Percentiles rank a stretch among this genome's conserved stretches.
Evolutionary conservation across 768 basidiomycete species (phyloP).

Genomic region (Dendrothele bispora): DNA sequence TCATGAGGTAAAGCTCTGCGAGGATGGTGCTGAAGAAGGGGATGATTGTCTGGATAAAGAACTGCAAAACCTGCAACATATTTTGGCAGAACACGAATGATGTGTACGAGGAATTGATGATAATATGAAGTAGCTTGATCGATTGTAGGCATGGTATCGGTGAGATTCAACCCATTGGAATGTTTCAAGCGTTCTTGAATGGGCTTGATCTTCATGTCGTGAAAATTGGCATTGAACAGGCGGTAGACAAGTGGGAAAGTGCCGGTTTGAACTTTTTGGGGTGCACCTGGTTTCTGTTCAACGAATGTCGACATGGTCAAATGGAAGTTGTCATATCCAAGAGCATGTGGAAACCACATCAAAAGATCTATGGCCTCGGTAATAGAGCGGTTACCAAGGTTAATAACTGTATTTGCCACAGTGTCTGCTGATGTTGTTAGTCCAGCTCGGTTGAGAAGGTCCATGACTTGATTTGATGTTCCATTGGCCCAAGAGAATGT

Average conservation of each 20-base stretch:
- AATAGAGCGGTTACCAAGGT: no score
- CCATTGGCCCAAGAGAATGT: no score
- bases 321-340: conserved; percentile 27
- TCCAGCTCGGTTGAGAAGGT: no score
- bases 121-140: neutral
- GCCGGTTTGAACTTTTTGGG: conserved; percentile 34
- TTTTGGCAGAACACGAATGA: neutral
- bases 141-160: conserved; percentile 14
- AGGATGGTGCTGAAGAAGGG: neutral
- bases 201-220: conserved; percentile 21
- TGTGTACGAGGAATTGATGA: conserved; percentile 7
- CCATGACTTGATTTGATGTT: no score
- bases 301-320: conserved; percentile 28
- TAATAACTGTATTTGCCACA: no score
- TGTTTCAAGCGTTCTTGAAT: conserved; percentile 13
- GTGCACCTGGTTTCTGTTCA: conserved; percentile 24
- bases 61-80: neutral
- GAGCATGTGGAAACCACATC: conserved; percentile 7
- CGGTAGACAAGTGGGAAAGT: conserved; percentile 31
- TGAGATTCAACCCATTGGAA: conserved; percentile 11
- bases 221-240: conserved; percentile 17
- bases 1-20: neutral
- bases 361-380: no score
- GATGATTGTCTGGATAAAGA: neutral
- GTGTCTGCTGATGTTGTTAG: no score